phyloP scores from a whole-genome alignment of 768 basidiomycete species.

The Boletellus sp. region DNA sequence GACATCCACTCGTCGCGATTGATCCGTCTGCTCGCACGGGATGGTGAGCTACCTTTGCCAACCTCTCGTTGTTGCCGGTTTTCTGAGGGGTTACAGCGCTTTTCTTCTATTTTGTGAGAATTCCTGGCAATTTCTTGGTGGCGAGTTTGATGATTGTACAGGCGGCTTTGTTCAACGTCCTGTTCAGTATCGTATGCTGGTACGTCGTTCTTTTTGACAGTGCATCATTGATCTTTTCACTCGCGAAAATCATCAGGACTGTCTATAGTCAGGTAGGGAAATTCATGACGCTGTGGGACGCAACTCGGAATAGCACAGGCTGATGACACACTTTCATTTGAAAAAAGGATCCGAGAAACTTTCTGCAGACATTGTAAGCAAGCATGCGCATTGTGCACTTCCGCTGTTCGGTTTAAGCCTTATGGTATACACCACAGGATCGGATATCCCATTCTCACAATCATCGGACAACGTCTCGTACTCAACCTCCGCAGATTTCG shows the following conservation, averaged over 20 bases:
- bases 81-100: constrained; percentile 4
- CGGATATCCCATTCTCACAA: background rate
- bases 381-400: background rate
- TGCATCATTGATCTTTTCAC: background rate
- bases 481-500: background rate
- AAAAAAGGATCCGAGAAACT: background rate
- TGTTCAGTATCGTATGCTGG: background rate
- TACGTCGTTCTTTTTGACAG: background rate
- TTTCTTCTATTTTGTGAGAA: constrained; percentile 17
- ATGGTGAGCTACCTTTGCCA: constrained; percentile 1
- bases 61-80: background rate
- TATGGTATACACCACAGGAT: background rate
- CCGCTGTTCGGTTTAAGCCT: background rate
- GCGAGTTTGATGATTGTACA: background rate
- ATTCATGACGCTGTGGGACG: background rate
- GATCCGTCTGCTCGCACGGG: constrained; percentile 1
- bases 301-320: background rate
- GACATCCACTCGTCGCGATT: constrained; percentile 4
- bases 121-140: too few relatives aligned
- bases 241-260: background rate
- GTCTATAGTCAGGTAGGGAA: background rate
- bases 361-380: background rate
- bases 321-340: background rate
- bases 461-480: constrained; percentile 1
- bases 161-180: background rate